phyloP scores from a whole-genome alignment of 148 eudicot species.

The Amaranthus cruentus region DNA sequence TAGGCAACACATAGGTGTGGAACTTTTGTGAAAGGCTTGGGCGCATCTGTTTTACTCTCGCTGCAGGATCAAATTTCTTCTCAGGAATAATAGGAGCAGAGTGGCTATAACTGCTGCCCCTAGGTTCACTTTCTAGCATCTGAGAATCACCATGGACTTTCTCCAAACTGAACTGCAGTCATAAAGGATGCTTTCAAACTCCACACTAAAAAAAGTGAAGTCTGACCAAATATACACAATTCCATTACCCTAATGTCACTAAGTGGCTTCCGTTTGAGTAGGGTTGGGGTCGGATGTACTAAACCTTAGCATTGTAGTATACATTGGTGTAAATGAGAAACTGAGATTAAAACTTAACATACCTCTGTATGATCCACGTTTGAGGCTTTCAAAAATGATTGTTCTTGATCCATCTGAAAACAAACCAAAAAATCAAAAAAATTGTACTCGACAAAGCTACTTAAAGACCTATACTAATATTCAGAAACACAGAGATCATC shows the following conservation, averaged over 20 bases:
- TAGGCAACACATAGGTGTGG: constrained; percentile 74
- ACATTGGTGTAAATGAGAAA: too few relatives aligned
- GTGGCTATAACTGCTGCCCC: constrained; percentile 60
- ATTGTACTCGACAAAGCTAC: background rate
- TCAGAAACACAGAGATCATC: background rate
- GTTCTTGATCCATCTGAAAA: constrained; percentile 64
- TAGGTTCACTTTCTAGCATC: constrained; percentile 38
- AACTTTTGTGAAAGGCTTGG: constrained; percentile 43
- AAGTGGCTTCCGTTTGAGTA: too few relatives aligned
- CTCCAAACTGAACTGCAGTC: constrained; percentile 42
- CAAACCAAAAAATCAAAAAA: constrained; percentile 15
- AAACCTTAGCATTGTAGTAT: too few relatives aligned
- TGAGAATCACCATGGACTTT: constrained; percentile 45
- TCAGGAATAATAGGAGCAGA: constrained; percentile 73
- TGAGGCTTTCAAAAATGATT: constrained; percentile 38
- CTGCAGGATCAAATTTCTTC: constrained; percentile 61
- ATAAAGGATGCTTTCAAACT: constrained; percentile 11
- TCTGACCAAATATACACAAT: background rate
- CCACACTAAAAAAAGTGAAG: background rate
- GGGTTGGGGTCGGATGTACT: too few relatives aligned
- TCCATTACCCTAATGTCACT: too few relatives aligned
- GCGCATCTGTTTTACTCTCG: constrained; percentile 45
- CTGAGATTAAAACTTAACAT: constrained; percentile 2
- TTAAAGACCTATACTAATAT: background rate
- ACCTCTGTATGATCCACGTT: constrained; percentile 49